Evolutionary conservation across 208 protist genomes (phyloP), one percentile per base, ranked within the genome.

Genomic region (Wallacemonas sp.): DNA sequence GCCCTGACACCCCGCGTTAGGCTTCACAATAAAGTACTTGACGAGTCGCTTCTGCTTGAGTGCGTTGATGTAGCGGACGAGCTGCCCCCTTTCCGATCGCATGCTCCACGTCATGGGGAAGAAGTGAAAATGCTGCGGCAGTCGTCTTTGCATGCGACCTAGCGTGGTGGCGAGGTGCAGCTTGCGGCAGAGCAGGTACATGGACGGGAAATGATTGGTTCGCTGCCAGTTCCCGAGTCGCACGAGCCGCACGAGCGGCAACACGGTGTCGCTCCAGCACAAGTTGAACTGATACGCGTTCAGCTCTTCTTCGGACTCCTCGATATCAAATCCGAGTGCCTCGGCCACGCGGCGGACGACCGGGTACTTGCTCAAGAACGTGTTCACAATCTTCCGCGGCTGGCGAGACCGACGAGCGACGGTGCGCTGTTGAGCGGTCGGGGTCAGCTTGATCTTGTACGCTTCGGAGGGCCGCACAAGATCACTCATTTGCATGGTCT

Each of bases 171-270:
- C 88, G n/a, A 98, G 77, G 64, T 94, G 92, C 1, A 84, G 86
- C 72, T 98, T 98, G 31, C 96, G 84, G 36, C 91, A 95, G 14
- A 98, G 73, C 42, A 97, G 79, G 62, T 91, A 82, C 97, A 98
- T 98, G 21, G 85, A 90, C 3, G 96, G 94, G 72, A 98, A 98
- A 75, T 98, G 97, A 80, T 98, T 98, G 14, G 96, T 97, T 24
- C 89, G 82, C 78, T 98, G 97, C 83, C 93, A 97, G 68, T 89
- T 93, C 27, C 79, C 80, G 27, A 98, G 68, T 1, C 86, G 80
- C 47, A 94, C 91, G 14, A 98, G 75, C 19, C 88, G 73, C 33
- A 94, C 92, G 31, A 96, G 67, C n/a, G 87, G 80, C 60, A 98
- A 82, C 15, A 92, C 91, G 11, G 86, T 91, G 65, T 98, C 97